These are phyloP conservation scores for Penicillium parvum DNA, from an alignment of 495 filamentous ascomycete species.

Conservation along the genomic window DNA sequence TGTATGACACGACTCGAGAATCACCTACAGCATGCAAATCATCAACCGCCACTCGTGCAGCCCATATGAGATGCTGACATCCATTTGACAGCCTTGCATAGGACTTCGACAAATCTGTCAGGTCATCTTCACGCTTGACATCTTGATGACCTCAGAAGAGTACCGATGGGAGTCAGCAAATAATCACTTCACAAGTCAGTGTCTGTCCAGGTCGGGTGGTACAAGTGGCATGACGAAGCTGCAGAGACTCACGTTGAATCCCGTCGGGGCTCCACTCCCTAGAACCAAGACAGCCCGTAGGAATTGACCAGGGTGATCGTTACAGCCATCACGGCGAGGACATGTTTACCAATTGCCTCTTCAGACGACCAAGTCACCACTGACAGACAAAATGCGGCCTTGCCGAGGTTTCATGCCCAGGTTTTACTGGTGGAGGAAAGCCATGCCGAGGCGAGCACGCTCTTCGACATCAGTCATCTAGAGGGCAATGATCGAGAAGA, in stretches of 20 bases:
- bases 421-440: neutral
- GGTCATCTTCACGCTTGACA: constrained; percentile 7
- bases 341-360: too few species aligned
- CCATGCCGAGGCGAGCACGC: neutral
- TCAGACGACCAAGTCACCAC: too few species aligned
- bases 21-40: constrained; percentile 20
- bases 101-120: constrained; percentile 1
- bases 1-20: constrained; percentile 18
- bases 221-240: constrained; percentile 17
- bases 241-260: constrained; percentile 3
- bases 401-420: neutral
- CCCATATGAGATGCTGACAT: constrained; percentile 17
- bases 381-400: neutral
- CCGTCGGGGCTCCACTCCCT: neutral
- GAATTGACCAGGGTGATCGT: neutral
- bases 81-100: too few species aligned
- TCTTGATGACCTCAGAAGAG: neutral
- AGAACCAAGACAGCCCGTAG: constrained; percentile 4
- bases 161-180: too few species aligned
- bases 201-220: constrained; percentile 21
- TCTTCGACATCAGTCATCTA: neutral
- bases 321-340: too few species aligned
- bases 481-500: neutral
- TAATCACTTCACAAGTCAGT: too few species aligned
- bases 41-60: constrained; percentile 15